phyloP scores from a whole-genome alignment of 73 alveolate species.

The Paramecium pentaurelia region DNA sequence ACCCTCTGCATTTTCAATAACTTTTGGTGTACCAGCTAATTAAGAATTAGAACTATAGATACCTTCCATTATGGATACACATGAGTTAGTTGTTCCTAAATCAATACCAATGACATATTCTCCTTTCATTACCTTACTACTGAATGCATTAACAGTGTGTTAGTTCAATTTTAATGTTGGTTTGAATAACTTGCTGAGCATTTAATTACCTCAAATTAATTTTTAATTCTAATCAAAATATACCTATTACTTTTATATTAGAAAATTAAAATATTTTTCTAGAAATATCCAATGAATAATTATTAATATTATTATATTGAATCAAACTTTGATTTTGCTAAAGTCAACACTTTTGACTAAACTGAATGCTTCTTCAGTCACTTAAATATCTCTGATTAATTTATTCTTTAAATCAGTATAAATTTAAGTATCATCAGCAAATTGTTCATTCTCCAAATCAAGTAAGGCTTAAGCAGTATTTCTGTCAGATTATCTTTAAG shows the following conservation, averaged over 20 bases:
- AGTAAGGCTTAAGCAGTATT: background rate
- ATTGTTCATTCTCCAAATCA: slow-evolving; percentile 31
- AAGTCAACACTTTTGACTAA: slow-evolving; percentile 32
- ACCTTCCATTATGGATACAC: slow-evolving; percentile 97
- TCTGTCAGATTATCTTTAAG: slow-evolving; percentile 46
- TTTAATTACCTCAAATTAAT: slow-evolving; percentile 30
- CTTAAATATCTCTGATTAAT: slow-evolving; percentile 12
- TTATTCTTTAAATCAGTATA: background rate
- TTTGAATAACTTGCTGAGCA: background rate
- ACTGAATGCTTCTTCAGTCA: slow-evolving; percentile 26
- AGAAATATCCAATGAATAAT: background rate
- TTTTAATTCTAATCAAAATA: background rate
- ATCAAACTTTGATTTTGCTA: slow-evolving; percentile 29
- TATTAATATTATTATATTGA: background rate
- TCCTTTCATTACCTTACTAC: slow-evolving; percentile 36
- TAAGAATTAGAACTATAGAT: background rate
- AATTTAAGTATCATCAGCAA: slow-evolving; percentile 34
- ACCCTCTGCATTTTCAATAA: slow-evolving; percentile 96
- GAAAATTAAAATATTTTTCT: background rate
- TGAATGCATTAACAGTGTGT: background rate
- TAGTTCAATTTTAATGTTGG: slow-evolving; percentile 1
- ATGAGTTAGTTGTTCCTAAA: slow-evolving; percentile 98
- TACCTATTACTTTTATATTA: background rate
- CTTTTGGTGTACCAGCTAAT: slow-evolving; percentile 79
- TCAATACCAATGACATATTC: slow-evolving; percentile 95